Base-by-base conservation (phyloP, 2,329 filamentous ascomycete species). In the Bertia moriformis region DNA sequence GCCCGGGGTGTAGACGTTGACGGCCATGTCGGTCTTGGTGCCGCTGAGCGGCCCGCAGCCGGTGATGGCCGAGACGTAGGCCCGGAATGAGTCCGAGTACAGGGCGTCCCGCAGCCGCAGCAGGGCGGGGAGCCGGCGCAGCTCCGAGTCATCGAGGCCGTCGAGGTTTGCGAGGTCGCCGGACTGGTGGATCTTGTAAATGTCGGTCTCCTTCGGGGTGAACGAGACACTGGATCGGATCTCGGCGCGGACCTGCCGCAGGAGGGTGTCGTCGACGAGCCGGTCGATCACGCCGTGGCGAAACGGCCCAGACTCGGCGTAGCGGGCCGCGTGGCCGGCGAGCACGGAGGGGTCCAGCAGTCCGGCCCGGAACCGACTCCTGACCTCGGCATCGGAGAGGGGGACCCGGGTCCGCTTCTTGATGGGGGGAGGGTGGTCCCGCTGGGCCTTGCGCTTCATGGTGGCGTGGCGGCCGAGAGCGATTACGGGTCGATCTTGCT, bases 131-230 rank as follows among this genome's bases (percentile, higher is more conserved):
- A 98, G 67, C 54, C 86, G 87, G 44, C 81, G 72, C 40, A 96
- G 71, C 4, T 88, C 87, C 4, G 79, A 78, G 54, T 93, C 79
- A 44, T 93, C 85, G 35, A 98, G 73, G 18, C 91, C 91, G 59
- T 95, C 89, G 42, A 98, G 76, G 61, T 98, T 98, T 37, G 91
- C 91, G 22, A 98, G 72, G 57, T 98, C 91, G 47, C 91, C 91
- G 3, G 89, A 96, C 66, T 98, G 91, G 69, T 95, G 88, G 54
- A 98, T 96, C 62, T 93, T 94, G 73, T 98, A 98, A 51, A 98
- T 98, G 58, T 98, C 91, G 37, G 91, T 98, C 62, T 98, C 91
- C 61, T 98, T 98, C 50, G 88, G 88, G 12, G 91, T 95, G 64
- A 98, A 98, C 48, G 84, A 80, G 48, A 98, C 83, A 54, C 94